Evolutionary conservation across 140 eudicot species (phyloP).

Genomic region (Anethum foeniculum): DNA sequence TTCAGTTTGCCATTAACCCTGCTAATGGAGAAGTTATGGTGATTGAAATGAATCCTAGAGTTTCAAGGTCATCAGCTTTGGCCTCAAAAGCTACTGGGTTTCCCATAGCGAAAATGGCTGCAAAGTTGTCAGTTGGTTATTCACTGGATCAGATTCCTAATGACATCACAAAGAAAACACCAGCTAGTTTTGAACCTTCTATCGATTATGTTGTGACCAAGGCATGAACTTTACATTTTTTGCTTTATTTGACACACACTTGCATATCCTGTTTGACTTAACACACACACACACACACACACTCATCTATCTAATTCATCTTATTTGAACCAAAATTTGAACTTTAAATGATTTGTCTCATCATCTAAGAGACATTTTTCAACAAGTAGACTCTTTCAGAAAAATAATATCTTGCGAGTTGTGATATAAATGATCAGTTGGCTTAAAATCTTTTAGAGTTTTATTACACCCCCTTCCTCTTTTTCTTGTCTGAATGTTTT

Average conservation of each 20-base stretch:
- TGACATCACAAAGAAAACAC: constrained; percentile 95
- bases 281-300: not conserved
- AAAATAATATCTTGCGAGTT: not conserved
- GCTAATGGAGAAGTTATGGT: constrained; percentile 95
- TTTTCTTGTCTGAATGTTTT: not conserved
- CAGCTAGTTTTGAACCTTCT: constrained; percentile 97
- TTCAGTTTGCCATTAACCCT: constrained; percentile 94
- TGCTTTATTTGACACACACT: not conserved
- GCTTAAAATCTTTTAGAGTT: not conserved
- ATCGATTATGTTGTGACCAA: constrained; percentile 96
- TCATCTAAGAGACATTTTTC: not conserved
- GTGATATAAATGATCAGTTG: not conserved
- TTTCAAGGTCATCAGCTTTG: constrained; percentile 88
- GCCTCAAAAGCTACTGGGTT: constrained; percentile 99
- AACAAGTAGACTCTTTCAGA: not conserved
- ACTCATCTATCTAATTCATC: not conserved
- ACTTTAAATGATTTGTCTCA: not conserved
- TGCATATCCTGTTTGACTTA: not conserved
- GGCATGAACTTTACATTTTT: constrained; percentile 31
- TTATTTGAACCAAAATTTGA: not conserved
- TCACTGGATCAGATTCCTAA: constrained; percentile 97
- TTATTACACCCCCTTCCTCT: not conserved
- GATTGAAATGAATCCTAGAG: constrained; percentile 97
- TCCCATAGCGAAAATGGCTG: constrained; percentile 97
- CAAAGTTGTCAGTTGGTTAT: constrained; percentile 94